Conservation (phyloP, 2,329 filamentous ascomycete species). For the Penicillium olsonii region DNA sequence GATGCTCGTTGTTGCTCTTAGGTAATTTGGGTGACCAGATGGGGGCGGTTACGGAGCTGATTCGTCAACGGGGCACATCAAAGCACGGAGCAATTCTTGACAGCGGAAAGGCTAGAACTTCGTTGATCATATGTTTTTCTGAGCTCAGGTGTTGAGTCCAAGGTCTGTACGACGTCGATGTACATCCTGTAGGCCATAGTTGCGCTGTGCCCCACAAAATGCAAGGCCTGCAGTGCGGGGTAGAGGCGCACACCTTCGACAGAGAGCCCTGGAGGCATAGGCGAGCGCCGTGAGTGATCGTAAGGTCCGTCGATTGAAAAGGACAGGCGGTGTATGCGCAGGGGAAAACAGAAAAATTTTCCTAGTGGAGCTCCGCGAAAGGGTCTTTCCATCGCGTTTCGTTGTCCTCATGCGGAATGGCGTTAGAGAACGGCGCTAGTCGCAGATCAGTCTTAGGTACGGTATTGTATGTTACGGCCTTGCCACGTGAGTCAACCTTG, state of each 20-base stretch:
- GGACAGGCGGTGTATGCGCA: constrained; percentile 13
- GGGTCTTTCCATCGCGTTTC: constrained; percentile 22
- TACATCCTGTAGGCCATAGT: background rate
- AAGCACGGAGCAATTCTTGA: constrained; percentile 29
- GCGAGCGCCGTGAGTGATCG: background rate
- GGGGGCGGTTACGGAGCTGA: constrained; percentile 20
- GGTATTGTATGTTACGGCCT: constrained; percentile 4
- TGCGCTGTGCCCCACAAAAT: constrained; percentile 27
- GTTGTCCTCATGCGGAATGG: constrained; percentile 23
- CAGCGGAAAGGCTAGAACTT: constrained; percentile 21
- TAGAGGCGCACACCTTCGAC: background rate
- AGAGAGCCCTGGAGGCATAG: background rate
- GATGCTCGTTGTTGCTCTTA: constrained; percentile 26
- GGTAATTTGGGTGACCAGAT: constrained; percentile 38
- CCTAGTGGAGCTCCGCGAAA: constrained; percentile 17
- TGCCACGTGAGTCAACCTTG: constrained; percentile 11
- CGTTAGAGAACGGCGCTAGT: constrained; percentile 8
- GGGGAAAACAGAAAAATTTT: constrained; percentile 14
- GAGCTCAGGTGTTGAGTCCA: background rate
- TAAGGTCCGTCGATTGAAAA: constrained; percentile 5
- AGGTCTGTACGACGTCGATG: no score
- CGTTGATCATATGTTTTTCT: constrained; percentile 9
- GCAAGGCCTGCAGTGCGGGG: constrained; percentile 31
- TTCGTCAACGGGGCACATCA: constrained; percentile 22
- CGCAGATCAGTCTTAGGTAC: constrained; percentile 16